A percentile compares a stretch with the other conserved stretches of the same genome.
Conservation (phyloP, 108 stramenopile genomes). For the Thalassiosira profunda region DNA sequence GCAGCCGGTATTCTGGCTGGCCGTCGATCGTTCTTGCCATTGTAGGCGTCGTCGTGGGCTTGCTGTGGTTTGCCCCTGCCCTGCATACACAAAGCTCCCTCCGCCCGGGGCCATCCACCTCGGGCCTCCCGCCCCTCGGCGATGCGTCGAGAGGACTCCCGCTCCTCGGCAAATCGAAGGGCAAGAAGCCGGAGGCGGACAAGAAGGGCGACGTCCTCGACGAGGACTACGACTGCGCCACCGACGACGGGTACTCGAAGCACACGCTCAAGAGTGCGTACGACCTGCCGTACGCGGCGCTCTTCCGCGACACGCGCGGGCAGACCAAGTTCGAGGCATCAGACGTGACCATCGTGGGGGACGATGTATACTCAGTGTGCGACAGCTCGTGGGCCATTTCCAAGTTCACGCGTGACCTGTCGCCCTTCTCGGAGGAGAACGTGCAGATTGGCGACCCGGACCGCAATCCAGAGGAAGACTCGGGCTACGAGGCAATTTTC, state of each 20-base stretch:
- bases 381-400: slow-evolving; percentile 67
- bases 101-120: no score
- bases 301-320: slow-evolving; percentile 57
- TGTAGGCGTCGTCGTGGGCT: no score
- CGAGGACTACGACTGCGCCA: slow-evolving; percentile 28
- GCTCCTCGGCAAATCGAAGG: no score
- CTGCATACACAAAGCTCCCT: no score
- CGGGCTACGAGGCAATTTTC: slow-evolving; percentile 76
- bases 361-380: slow-evolving; percentile 33
- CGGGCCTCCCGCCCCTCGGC: no score
- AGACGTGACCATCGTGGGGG: slow-evolving; percentile 34
- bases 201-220: no score
- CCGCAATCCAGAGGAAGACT: slow-evolving; percentile 52
- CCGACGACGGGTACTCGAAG: slow-evolving; percentile 45
- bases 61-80: no score
- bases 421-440: slow-evolving; percentile 54
- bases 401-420: slow-evolving; percentile 32
- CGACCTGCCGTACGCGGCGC: slow-evolving; percentile 54
- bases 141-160: no score
- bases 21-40: no score
- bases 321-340: slow-evolving; percentile 62
- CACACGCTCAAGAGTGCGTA: slow-evolving; percentile 59
- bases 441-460: slow-evolving; percentile 61
- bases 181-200: no score
- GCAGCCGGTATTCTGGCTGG: no score